A percentile compares a stretch with the other conserved stretches of the same genome.
Conservation (phyloP, 192 early-diverging fungal genomes). For the Coemansia asiatica region DNA sequence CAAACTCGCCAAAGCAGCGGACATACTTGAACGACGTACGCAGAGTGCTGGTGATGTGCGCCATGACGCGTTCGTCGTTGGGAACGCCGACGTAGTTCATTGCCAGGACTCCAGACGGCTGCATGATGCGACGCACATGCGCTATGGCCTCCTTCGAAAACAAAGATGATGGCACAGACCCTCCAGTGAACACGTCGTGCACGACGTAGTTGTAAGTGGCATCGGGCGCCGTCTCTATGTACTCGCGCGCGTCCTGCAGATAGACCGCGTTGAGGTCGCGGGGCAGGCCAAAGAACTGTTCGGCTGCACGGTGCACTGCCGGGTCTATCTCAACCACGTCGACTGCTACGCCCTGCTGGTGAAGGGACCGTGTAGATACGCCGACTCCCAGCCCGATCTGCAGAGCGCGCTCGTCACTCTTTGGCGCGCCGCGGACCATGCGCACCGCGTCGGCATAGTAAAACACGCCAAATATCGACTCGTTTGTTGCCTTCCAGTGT, state of each 20-base stretch:
- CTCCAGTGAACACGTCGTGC: constrained; percentile 95
- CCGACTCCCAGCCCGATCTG: constrained; percentile 81
- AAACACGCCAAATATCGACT: constrained; percentile 79
- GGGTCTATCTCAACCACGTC: constrained; percentile 88
- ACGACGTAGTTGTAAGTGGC: constrained; percentile 78
- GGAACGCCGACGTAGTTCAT: constrained; percentile 80
- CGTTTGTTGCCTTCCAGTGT: constrained; percentile 62
- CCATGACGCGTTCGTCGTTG: constrained; percentile 56
- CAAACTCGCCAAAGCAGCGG: constrained; percentile 64
- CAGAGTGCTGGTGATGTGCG: constrained; percentile 65
- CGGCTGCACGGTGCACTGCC: constrained; percentile 67
- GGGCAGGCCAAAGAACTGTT: constrained; percentile 68
- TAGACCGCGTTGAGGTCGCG: constrained; percentile 54
- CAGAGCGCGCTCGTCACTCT: constrained; percentile 48
- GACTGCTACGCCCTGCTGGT: constrained; percentile 60
- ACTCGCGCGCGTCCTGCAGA: constrained; percentile 74
- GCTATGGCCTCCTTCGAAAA: constrained; percentile 73
- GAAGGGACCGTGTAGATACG: constrained; percentile 66
- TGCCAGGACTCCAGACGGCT: constrained; percentile 74
- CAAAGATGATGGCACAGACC: constrained; percentile 68
- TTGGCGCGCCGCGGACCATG: constrained; percentile 33
- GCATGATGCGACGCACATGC: constrained; percentile 66
- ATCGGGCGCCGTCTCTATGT: constrained; percentile 60
- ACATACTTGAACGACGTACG: constrained; percentile 66
- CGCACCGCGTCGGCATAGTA: constrained; percentile 80